Conservation (phyloP, 179 eudicot species). For the Spergularia azorica region DNA sequence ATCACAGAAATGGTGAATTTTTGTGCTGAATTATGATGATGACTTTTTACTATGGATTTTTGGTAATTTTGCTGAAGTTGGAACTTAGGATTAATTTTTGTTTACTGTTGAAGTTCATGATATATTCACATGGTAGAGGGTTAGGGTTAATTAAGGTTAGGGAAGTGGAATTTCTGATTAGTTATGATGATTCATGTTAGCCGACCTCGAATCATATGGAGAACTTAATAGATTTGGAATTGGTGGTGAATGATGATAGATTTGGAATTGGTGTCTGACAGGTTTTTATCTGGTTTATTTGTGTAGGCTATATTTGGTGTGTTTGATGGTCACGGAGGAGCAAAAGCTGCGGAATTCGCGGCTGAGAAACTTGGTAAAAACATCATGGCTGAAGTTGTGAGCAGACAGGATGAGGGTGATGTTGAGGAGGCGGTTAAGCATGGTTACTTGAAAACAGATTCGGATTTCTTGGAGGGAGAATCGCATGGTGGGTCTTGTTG, state of each 20-base stretch:
- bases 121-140: background rate
- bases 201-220: too few relatives aligned
- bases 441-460: constrained; percentile 79
- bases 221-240: too few relatives aligned
- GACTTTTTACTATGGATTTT: too few relatives aligned
- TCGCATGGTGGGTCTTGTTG: constrained; percentile 74
- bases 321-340: constrained; percentile 97
- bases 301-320: constrained; percentile 84
- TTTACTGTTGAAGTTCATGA: too few relatives aligned
- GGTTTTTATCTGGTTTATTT: constrained; percentile 6
- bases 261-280: constrained; percentile 19
- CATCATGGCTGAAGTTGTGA: constrained; percentile 51
- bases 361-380: constrained; percentile 67
- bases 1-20: too few relatives aligned
- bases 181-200: too few relatives aligned
- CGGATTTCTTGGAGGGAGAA: constrained; percentile 58
- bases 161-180: too few relatives aligned
- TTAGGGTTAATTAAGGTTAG: background rate
- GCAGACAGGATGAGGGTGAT: constrained; percentile 24
- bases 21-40: too few relatives aligned
- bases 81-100: too few relatives aligned
- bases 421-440: constrained; percentile 54
- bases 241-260: background rate
- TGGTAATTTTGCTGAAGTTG: too few relatives aligned
- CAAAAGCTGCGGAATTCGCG: constrained; percentile 75